Percentiles rank a stretch among this genome's conserved stretches.
phyloP scores from a whole-genome alignment of 2,329 filamentous ascomycete species.

The Blastomyces parvus region DNA sequence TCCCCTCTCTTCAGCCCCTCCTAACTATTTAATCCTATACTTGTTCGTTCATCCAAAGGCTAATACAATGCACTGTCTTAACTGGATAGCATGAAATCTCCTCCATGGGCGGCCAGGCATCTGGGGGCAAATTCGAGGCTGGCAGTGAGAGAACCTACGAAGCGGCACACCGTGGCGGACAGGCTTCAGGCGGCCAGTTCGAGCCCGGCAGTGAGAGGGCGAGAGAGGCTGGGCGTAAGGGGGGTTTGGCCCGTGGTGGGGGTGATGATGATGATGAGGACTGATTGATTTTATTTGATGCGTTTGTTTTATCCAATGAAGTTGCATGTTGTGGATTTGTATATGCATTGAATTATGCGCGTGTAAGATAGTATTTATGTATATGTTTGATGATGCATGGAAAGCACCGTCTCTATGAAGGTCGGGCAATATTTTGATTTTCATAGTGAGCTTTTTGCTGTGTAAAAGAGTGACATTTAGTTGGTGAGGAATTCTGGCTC shows the following conservation, averaged over 20 bases:
- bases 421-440: not conserved
- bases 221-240: conserved; percentile 47
- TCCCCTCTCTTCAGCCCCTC: not conserved
- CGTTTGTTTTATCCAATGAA: not conserved
- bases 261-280: not conserved
- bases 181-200: conserved; percentile 39
- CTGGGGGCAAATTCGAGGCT: conserved; percentile 14
- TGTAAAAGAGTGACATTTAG: not conserved
- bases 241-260: conserved; percentile 28
- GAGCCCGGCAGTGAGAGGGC: conserved; percentile 45
- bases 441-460: not conserved
- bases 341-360: not conserved
- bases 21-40: not conserved
- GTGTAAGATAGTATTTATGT: not conserved
- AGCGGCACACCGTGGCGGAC: no score
- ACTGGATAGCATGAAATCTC: conserved; percentile 43
- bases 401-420: no score
- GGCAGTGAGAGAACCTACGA: no score
- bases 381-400: not conserved
- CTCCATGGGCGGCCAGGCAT: conserved; percentile 46
- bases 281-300: not conserved
- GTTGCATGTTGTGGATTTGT: not conserved
- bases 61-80: not conserved
- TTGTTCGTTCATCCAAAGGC: not conserved
- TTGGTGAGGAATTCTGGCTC: not conserved